A percentile compares a stretch with the other conserved stretches of the same genome.
phyloP scores from a whole-genome alignment of 768 basidiomycete species.

The Holtermannia corniformis region DNA sequence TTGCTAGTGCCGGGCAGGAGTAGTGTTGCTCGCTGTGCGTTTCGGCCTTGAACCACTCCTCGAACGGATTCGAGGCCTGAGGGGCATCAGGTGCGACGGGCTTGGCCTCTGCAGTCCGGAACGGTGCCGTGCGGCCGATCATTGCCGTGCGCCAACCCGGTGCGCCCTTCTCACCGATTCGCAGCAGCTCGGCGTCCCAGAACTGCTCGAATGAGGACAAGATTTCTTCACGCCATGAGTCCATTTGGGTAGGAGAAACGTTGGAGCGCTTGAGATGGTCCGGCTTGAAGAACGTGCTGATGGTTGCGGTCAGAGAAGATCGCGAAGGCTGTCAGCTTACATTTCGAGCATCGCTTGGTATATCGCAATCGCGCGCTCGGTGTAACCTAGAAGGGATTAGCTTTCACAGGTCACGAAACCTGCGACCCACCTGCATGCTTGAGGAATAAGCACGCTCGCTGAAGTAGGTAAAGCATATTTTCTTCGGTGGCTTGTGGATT shows the following conservation, averaged over 20 bases:
- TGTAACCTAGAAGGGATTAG: constrained; percentile 42
- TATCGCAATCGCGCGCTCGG: constrained; percentile 39
- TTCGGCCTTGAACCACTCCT: constrained; percentile 37
- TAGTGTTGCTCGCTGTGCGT: constrained; percentile 4
- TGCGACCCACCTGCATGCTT: constrained; percentile 40
- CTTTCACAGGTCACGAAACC: too few relatives aligned
- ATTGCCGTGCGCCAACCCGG: constrained; percentile 32
- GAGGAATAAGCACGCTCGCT: constrained; percentile 38
- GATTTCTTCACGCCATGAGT: constrained; percentile 12
- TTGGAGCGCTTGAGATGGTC: constrained; percentile 5
- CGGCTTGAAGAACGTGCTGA: constrained; percentile 39
- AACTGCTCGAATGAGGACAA: constrained; percentile 38
- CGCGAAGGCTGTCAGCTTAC: constrained; percentile 13
- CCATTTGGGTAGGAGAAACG: neutral
- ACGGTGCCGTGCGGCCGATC: neutral
- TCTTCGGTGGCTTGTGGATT: constrained; percentile 32
- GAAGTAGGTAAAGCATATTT: constrained; percentile 41
- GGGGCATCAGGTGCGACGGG: neutral
- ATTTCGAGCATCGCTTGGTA: constrained; percentile 44
- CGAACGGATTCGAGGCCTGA: constrained; percentile 23
- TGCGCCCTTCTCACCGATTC: constrained; percentile 40
- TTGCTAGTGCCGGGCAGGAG: constrained; percentile 22
- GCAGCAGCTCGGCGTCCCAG: constrained; percentile 42
- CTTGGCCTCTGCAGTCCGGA: neutral
- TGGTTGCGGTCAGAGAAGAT: neutral